phyloP scores from a whole-genome alignment of 148 eudicot genomes.

The Rhododendron ovatum region DNA sequence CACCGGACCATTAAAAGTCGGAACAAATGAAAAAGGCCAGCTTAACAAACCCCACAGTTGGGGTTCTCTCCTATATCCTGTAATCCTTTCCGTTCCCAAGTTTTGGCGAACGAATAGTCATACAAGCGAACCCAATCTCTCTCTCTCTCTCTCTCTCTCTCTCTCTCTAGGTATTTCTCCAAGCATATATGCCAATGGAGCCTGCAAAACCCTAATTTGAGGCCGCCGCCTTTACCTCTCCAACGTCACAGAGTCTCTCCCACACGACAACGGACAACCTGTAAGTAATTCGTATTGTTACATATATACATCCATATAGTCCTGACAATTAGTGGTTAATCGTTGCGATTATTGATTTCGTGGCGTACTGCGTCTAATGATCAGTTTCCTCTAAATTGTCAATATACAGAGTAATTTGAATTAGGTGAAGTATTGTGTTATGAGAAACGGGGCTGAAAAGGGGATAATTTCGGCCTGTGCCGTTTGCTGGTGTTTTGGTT shows the following conservation, averaged over 20 bases:
- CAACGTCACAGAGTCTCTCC: background rate
- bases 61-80: background rate
- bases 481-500: background rate
- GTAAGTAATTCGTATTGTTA: background rate
- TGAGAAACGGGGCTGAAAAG: background rate
- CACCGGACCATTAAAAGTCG: too few relatives aligned
- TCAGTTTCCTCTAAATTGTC: background rate
- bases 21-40: too few relatives aligned
- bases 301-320: background rate
- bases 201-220: conserved; percentile 16
- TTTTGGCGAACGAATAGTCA: conserved; percentile 6
- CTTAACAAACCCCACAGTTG: background rate
- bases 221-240: conserved; percentile 4
- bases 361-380: background rate
- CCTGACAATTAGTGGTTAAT: background rate
- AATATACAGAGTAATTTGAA: background rate
- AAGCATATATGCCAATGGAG: background rate
- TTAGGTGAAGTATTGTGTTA: background rate
- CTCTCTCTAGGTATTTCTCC: background rate
- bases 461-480: background rate
- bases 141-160: conserved; percentile 4
- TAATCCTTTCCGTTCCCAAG: background rate
- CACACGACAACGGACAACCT: background rate
- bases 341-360: background rate
- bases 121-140: background rate